These are phyloP conservation scores for Rhodotorula graminis DNA, from an alignment of 768 basidiomycete genomes.

Conservation along the genomic window DNA sequence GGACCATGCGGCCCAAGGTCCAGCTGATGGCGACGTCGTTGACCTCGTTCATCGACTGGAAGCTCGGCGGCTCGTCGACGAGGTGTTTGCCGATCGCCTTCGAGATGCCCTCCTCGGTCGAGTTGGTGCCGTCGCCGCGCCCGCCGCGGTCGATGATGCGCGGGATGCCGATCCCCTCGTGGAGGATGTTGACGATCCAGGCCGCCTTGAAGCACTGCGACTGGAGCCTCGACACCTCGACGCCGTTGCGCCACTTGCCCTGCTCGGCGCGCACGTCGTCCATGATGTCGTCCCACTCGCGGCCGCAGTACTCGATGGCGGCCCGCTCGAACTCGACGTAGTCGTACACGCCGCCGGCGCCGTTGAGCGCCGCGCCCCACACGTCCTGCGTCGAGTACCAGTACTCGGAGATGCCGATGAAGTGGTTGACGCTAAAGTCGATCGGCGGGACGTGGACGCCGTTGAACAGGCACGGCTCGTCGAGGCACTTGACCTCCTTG, in stretches of 20 bases:
- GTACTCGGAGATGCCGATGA: conserved; percentile 97
- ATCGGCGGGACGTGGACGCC: conserved; percentile 90
- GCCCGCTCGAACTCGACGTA: conserved; percentile 93
- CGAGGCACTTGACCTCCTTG: conserved; percentile 73
- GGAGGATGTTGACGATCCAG: conserved; percentile 92
- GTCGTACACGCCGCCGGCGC: conserved; percentile 65
- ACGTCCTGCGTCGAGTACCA: conserved; percentile 99
- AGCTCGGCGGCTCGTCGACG: conserved; percentile 52
- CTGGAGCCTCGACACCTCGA: conserved; percentile 78
- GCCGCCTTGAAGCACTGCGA: conserved; percentile 99
- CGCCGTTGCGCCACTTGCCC: conserved; percentile 60
- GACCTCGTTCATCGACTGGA: conserved; percentile 89
- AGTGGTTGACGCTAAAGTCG: conserved; percentile 85
- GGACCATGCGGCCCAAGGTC: conserved; percentile 98
- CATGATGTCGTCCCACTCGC: conserved; percentile 72
- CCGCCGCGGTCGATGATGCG: conserved; percentile 79
- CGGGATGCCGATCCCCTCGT: conserved; percentile 92
- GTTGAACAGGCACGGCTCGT: conserved; percentile 84
- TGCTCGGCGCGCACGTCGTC: conserved; percentile 56
- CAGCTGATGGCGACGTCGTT: conserved; percentile 90
- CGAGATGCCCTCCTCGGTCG: conserved; percentile 60
- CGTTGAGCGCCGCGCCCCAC: conserved; percentile 70
- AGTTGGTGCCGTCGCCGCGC: conserved; percentile 50
- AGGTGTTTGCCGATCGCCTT: conserved; percentile 80
- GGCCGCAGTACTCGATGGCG: conserved; percentile 75